Evolutionary conservation across 1,139 yeast genomes (phyloP).

Genomic region (Torulaspora globosa): DNA sequence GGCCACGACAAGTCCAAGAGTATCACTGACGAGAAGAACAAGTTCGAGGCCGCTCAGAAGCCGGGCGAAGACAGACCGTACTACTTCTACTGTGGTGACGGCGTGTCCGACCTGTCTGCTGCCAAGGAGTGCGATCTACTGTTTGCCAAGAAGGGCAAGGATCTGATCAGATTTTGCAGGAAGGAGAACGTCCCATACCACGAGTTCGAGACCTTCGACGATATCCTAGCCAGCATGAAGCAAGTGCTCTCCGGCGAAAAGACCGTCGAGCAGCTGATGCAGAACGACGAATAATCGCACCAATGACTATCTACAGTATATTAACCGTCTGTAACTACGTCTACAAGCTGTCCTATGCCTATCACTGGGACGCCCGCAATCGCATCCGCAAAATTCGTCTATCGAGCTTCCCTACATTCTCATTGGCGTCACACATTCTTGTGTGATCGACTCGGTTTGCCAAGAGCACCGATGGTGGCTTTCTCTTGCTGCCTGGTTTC

Average conservation of each 20-base stretch:
- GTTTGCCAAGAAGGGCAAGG: conserved; percentile 91
- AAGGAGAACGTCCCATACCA: conserved; percentile 78
- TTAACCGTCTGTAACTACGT: too few relatives aligned
- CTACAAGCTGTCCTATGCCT: not conserved
- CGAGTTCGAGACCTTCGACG: conserved; percentile 71
- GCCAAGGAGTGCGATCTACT: conserved; percentile 90
- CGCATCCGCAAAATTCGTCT: not conserved
- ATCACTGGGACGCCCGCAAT: not conserved
- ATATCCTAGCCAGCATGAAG: conserved; percentile 58
- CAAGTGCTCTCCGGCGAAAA: conserved; percentile 44
- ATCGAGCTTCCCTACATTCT: not conserved
- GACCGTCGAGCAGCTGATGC: conserved; percentile 42
- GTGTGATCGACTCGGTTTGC: not conserved
- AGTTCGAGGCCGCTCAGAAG: conserved; percentile 41
- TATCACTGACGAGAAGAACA: conserved; percentile 58
- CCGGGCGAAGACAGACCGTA: conserved; percentile 46
- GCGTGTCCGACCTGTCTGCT: conserved; percentile 91
- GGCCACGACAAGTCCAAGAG: conserved; percentile 94
- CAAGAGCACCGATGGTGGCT: not conserved
- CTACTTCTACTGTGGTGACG: conserved; percentile 93
- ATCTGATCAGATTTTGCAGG: conserved; percentile 77
- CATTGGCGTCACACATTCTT: not conserved
- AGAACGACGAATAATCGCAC: conserved; percentile 29
- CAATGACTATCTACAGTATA: not conserved
- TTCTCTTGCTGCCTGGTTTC: not conserved